Base-by-base conservation (phyloP, 352 stramenopile species). In the Phytophthora hybrid region DNA sequence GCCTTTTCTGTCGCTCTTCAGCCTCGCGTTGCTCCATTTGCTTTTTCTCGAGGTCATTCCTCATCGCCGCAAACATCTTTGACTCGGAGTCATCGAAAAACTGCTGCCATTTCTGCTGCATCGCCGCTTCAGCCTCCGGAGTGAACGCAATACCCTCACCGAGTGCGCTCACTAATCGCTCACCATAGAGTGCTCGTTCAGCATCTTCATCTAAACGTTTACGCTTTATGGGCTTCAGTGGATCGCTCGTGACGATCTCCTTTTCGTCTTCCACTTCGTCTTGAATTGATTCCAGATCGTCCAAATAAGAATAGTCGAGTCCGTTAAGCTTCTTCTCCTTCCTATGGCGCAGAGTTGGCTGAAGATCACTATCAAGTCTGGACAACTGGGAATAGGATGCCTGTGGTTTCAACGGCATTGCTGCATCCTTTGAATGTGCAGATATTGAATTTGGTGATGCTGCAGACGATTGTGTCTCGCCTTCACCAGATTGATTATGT, bases 71-170 rank as follows among this genome's bases (percentile, higher is more conserved):
- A 32, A 93, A 92, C 78, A 93, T 85, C 11, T 71, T 84, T 1
- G 51, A 62, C 55, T 93, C 87, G 0, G 85, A 84, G 13, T 84
- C 69, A 8, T 60, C 66, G 58, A 93, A 93, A 56, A 92, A 87
- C 7, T 79, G 59, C n/a, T 78, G 47, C 87, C 85, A 93, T 58
- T 88, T 90, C 7, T 82, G 74, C 32, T 88, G 73, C 80, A 88
- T 86, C 4, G 69, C 44, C 23, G 61, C 71, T 67, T 92, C 83
- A 0, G 73, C 75, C 26, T 93, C 85, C 0, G 63, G n/a, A 31
- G 69, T 87, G 16, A 92, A 81, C 2, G 67, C 77, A n/a, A 93
- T 86, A 1, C 74, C 83, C 34, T 85, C 85, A 5, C 79, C 83
- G 5, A 91, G 54, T 21, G 66, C 58, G 26, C 82, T 73, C 5